Conservation (phyloP, 192 early-diverging fungal genomes). For the Coemansia sp. region DNA sequence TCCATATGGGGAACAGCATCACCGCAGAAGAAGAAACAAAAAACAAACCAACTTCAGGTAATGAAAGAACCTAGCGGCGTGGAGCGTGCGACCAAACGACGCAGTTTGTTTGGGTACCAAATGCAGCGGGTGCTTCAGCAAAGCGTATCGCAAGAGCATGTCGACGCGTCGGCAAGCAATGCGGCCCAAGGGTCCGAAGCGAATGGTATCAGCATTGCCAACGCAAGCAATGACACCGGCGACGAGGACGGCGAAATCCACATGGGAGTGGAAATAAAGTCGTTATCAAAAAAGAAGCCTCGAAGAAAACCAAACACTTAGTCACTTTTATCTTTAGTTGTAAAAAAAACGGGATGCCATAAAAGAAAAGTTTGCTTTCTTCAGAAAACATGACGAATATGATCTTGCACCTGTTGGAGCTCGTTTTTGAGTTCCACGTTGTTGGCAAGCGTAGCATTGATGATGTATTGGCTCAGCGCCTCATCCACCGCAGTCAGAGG, state of each 20-base stretch:
- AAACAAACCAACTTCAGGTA: neutral
- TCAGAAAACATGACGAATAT: slow-evolving; percentile 45
- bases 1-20: neutral
- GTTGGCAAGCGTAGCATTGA: slow-evolving; percentile 34
- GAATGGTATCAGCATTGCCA: neutral
- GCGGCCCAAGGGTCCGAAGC: neutral
- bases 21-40: neutral
- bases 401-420: slow-evolving; percentile 42
- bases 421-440: slow-evolving; percentile 35
- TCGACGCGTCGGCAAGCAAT: neutral
- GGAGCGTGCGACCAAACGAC: slow-evolving; percentile 4
- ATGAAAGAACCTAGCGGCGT: neutral
- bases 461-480: slow-evolving; percentile 55
- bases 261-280: slow-evolving; percentile 1
- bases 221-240: neutral
- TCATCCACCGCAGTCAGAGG: slow-evolving; percentile 45
- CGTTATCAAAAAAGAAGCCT: neutral
- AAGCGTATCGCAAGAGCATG: neutral
- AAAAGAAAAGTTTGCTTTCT: slow-evolving; percentile 3
- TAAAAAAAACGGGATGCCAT: slow-evolving; percentile 5
- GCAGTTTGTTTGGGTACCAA: slow-evolving; percentile 39
- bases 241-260: neutral
- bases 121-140: slow-evolving; percentile 20
- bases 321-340: no score
- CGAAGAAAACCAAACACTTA: no score